Conservation (phyloP, 164 flowering plant species). For the Vitis riparia region DNA sequence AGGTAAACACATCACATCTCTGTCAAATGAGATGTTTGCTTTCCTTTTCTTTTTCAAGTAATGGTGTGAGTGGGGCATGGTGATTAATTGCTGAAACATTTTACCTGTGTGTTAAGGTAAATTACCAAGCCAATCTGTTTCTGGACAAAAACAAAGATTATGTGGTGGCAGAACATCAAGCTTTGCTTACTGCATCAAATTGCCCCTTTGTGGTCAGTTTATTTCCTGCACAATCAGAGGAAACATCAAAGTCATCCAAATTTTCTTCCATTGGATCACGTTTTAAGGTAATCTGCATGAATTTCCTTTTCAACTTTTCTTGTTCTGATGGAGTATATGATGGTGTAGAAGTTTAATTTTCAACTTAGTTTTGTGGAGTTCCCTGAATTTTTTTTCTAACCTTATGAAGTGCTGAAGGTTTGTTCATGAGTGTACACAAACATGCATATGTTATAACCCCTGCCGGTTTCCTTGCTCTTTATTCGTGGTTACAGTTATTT, state of each 20-base stretch:
- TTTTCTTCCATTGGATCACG: conserved; percentile 29
- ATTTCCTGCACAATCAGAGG: conserved; percentile 29
- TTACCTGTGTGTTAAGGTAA: conserved; percentile 11
- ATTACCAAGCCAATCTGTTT: conserved; percentile 27
- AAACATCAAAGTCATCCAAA: conserved; percentile 22
- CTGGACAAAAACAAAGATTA: conserved; percentile 35
- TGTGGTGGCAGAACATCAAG: conserved; percentile 36
- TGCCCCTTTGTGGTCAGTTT: conserved; percentile 22
- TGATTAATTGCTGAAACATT: background rate
- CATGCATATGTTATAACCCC: no score
- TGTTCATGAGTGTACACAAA: no score
- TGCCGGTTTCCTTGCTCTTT: no score
- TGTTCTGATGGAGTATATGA: no score
- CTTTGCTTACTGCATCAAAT: conserved; percentile 25
- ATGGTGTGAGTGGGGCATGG: background rate
- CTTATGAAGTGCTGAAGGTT: no score
- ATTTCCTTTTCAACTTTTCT: background rate
- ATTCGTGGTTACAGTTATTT: no score
- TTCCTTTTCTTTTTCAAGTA: background rate
- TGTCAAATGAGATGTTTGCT: background rate
- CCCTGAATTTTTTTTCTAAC: no score
- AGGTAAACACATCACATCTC: conserved; percentile 12
- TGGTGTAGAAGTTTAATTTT: no score
- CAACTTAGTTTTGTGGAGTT: no score
- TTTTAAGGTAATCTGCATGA: conserved; percentile 13